Evolutionary conservation across 345 rosid genomes (phyloP).

Genomic region (Salix exigua): DNA sequence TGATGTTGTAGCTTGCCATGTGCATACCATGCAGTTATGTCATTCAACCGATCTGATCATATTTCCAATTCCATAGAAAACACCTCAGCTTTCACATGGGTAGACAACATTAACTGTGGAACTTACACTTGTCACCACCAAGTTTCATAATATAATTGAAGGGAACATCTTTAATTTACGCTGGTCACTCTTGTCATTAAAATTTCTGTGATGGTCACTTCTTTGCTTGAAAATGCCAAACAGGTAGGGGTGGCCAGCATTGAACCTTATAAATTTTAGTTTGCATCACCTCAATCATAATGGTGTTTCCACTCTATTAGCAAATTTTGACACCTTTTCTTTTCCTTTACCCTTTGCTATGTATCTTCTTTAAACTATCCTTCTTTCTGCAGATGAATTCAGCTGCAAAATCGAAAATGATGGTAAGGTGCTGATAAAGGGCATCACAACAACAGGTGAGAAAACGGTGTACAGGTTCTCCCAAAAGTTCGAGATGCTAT

Average conservation of each 20-base stretch:
- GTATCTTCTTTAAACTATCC: neutral
- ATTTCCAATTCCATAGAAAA: neutral
- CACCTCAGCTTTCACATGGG: neutral
- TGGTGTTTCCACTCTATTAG: neutral
- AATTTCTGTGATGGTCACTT: no score
- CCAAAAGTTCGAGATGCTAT: slow-evolving; percentile 52
- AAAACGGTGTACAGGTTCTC: slow-evolving; percentile 42
- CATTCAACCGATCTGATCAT: neutral
- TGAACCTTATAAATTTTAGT: neutral
- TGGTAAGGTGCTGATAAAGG: slow-evolving; percentile 55
- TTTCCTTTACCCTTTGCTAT: neutral
- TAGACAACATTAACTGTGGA: no score
- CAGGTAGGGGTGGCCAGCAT: no score
- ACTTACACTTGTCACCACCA: no score
- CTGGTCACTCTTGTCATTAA: no score
- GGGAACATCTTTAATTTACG: no score
- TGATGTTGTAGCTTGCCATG: neutral
- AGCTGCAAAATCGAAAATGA: slow-evolving; percentile 51
- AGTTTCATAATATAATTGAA: no score
- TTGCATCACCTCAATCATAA: neutral
- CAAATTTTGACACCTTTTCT: neutral
- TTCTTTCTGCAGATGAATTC: slow-evolving; percentile 55
- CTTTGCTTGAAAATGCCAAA: no score
- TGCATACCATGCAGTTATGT: neutral
- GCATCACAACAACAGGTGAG: slow-evolving; percentile 67